phyloP scores from a whole-genome alignment of 1,139 yeast genomes.

The Wickerhamomyces sp. region DNA sequence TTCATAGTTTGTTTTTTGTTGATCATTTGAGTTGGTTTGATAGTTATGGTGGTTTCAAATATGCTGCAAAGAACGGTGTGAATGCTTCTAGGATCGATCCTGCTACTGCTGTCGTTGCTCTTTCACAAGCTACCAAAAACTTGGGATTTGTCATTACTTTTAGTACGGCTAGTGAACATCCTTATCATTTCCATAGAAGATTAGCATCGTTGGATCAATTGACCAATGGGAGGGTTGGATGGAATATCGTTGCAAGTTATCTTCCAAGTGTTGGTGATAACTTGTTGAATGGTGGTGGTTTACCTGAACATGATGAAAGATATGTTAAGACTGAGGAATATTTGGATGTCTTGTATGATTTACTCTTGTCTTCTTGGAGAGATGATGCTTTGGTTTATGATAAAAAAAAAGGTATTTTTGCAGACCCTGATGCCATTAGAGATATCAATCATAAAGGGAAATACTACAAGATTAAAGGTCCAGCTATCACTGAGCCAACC shows the following conservation, averaged over 20 bases:
- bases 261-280: background rate
- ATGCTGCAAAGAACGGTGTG: slow-evolving; percentile 31
- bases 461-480: background rate
- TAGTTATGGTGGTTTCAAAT: slow-evolving; percentile 32
- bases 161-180: slow-evolving; percentile 35
- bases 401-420: background rate
- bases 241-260: slow-evolving; percentile 38
- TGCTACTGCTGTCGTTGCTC: slow-evolving; percentile 30
- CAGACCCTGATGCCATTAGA: slow-evolving; percentile 1
- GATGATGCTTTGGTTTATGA: slow-evolving; percentile 1
- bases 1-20: slow-evolving; percentile 36
- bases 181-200: slow-evolving; percentile 35
- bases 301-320: background rate
- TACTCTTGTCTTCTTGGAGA: background rate
- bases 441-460: background rate
- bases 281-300: background rate
- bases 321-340: background rate
- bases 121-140: slow-evolving; percentile 35
- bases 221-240: slow-evolving; percentile 36
- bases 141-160: slow-evolving; percentile 34
- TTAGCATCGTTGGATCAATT: slow-evolving; percentile 36
- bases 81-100: slow-evolving; percentile 35
- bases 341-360: background rate
- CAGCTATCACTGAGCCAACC: slow-evolving; percentile 1
- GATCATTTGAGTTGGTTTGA: slow-evolving; percentile 37